phyloP scores from a whole-genome alignment of 169 alveolate genomes.

The Plasmodium billcollinsi region DNA sequence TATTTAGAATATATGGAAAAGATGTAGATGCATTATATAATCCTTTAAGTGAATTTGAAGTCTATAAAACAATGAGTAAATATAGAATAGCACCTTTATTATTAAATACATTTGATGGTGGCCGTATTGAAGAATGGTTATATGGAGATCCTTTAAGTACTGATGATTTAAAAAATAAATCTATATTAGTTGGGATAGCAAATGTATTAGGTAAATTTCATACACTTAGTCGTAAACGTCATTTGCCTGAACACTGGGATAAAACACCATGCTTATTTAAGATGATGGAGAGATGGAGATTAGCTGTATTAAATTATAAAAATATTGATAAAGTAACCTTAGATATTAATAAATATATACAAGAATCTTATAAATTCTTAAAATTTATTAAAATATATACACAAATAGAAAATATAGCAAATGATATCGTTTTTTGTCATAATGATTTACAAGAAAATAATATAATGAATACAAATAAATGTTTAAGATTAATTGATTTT shows the following conservation, averaged over 20 bases:
- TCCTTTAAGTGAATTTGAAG: constrained; percentile 82
- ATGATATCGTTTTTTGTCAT: constrained; percentile 84
- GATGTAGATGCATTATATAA: constrained; percentile 83
- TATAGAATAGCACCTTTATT: constrained; percentile 83
- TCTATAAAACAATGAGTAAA: constrained; percentile 81
- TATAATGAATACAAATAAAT: constrained; percentile 77
- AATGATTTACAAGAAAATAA: constrained; percentile 87
- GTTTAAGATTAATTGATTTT: constrained; percentile 85
- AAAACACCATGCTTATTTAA: constrained; percentile 75
- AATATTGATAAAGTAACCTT: constrained; percentile 30
- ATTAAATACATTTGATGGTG: constrained; percentile 82
- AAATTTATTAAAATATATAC: constrained; percentile 58
- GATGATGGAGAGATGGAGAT: constrained; percentile 77
- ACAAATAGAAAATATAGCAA: constrained; percentile 76
- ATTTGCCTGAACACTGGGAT: constrained; percentile 78
- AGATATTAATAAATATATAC: constrained; percentile 54
- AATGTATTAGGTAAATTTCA: constrained; percentile 77
- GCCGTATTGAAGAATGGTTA: constrained; percentile 87
- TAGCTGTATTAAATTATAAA: constrained; percentile 33
- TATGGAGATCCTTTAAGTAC: constrained; percentile 84
- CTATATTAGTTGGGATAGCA: constrained; percentile 82
- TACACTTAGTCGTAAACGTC: constrained; percentile 43
- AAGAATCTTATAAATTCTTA: constrained; percentile 65
- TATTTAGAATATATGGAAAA: constrained; percentile 83
- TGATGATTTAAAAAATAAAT: constrained; percentile 78